phyloP scores from a whole-genome alignment of 257 asterid species.

The Apocynum venetum region DNA sequence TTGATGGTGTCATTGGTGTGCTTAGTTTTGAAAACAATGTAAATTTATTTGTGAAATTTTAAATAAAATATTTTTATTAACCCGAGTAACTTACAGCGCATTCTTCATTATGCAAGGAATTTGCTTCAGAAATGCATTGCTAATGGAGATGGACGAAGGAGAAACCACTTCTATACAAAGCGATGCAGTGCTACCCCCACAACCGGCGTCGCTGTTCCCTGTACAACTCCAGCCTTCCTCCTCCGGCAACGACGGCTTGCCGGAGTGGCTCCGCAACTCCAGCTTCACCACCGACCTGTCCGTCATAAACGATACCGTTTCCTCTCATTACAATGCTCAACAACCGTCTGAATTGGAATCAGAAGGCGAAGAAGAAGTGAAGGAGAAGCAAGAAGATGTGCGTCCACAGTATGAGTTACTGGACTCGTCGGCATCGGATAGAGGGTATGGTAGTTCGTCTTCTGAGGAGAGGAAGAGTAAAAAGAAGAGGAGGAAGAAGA shows the following conservation, averaged over 20 bases:
- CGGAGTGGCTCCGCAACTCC: constrained; percentile 68
- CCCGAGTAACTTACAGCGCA: too few species aligned
- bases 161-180: background rate
- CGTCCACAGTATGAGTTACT: constrained; percentile 51
- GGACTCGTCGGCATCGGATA: constrained; percentile 59
- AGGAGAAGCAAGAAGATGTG: constrained; percentile 17
- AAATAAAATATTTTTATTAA: too few species aligned
- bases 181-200: background rate
- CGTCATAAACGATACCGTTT: constrained; percentile 65
- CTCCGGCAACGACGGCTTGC: constrained; percentile 13
- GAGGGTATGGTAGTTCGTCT: constrained; percentile 18
- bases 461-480: constrained; percentile 14
- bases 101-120: too few species aligned
- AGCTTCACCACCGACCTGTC: constrained; percentile 77
- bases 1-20: too few species aligned
- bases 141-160: background rate
- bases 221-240: background rate
- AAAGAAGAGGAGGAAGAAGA: constrained; percentile 40
- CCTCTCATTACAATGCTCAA: constrained; percentile 20
- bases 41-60: too few species aligned
- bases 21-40: too few species aligned
- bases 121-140: background rate
- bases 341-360: constrained; percentile 26
- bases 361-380: constrained; percentile 38
- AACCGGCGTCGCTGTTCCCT: background rate